These are phyloP conservation scores for Penicillium sp. DNA, from an alignment of 2,329 filamentous ascomycete genomes.

Conservation along the genomic window DNA sequence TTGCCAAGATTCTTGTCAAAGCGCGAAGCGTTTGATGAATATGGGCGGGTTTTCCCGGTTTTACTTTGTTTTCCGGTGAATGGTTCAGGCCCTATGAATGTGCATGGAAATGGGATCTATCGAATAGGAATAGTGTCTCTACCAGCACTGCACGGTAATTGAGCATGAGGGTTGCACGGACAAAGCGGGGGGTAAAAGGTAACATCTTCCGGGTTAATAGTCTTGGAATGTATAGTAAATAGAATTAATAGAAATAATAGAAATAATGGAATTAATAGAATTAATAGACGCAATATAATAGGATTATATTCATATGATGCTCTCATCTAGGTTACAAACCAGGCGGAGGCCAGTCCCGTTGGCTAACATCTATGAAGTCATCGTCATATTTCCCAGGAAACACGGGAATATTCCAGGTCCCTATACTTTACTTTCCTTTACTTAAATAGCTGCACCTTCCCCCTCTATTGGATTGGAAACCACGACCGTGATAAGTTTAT, in stretches of 20 bases:
- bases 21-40: constrained; percentile 1
- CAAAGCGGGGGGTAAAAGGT: background rate
- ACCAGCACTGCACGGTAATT: background rate
- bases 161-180: constrained; percentile 3
- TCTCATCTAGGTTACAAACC: constrained; percentile 15
- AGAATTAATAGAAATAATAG: background rate
- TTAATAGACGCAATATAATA: background rate
- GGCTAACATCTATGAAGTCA: constrained; percentile 24
- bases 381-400: constrained; percentile 1
- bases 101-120: background rate
- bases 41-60: constrained; percentile 11
- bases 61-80: constrained; percentile 8
- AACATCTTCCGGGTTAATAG: background rate
- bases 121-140: background rate
- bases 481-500: background rate
- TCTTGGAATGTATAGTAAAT: background rate
- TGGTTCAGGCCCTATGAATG: constrained; percentile 4
- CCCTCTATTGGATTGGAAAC: background rate
- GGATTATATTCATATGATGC: constrained; percentile 5
- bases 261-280: background rate
- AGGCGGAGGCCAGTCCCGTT: constrained; percentile 24
- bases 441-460: constrained; percentile 6
- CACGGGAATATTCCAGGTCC: background rate
- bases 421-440: background rate
- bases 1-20: constrained; percentile 9